These are phyloP conservation scores for Fusarium sp. DNA, from an alignment of 2,329 filamentous ascomycete species.

Conservation along the genomic window DNA sequence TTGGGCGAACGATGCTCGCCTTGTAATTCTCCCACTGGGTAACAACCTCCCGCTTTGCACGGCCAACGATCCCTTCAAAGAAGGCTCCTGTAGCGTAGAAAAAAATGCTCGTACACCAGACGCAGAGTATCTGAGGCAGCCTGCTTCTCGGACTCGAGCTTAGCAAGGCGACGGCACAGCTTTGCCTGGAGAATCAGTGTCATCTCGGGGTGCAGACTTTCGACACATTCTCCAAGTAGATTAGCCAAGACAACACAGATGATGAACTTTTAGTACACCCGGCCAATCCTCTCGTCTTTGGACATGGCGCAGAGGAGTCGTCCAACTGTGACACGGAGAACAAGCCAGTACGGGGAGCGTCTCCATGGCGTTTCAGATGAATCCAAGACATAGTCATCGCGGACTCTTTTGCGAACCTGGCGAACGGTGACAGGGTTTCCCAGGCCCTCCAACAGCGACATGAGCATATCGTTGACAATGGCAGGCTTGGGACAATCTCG, in stretches of 20 bases:
- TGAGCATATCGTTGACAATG: slow-evolving; percentile 69
- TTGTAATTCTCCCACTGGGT: slow-evolving; percentile 57
- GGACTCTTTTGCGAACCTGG: slow-evolving; percentile 66
- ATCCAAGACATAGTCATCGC: slow-evolving; percentile 70
- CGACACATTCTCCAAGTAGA: slow-evolving; percentile 56
- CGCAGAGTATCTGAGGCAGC: not conserved
- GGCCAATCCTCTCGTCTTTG: slow-evolving; percentile 37
- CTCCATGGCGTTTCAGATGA: slow-evolving; percentile 68
- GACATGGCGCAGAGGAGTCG: slow-evolving; percentile 61
- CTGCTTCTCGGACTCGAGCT: slow-evolving; percentile 57
- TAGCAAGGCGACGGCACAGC: slow-evolving; percentile 67
- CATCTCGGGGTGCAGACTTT: slow-evolving; percentile 26
- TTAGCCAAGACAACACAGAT: slow-evolving; percentile 61
- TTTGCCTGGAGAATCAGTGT: slow-evolving; percentile 55
- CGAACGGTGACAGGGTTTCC: slow-evolving; percentile 55
- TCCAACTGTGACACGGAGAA: slow-evolving; percentile 68
- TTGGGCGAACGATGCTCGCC: slow-evolving; percentile 46
- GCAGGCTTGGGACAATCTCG: slow-evolving; percentile 67
- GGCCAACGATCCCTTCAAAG: not conserved
- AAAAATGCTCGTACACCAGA: slow-evolving; percentile 1
- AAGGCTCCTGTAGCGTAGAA: not conserved
- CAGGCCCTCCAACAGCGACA: slow-evolving; percentile 68
- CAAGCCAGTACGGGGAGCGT: slow-evolving; percentile 70
- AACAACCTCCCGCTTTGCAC: slow-evolving; percentile 47
- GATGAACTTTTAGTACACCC: slow-evolving; percentile 68